phyloP scores from a whole-genome alignment of 192 early-diverging fungal species.

The Mortierella hygrophila region DNA sequence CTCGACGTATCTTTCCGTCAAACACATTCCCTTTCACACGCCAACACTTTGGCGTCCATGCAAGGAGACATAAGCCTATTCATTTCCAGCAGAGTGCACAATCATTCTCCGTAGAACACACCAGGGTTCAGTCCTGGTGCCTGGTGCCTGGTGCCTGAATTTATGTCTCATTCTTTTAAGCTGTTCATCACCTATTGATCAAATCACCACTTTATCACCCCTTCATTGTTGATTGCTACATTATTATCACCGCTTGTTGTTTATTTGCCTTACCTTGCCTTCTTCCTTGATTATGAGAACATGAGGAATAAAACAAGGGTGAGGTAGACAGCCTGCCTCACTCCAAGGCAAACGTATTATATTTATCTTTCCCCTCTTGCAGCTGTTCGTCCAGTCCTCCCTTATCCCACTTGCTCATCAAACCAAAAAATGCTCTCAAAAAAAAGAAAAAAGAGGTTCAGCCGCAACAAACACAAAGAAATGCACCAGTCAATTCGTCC shows the following conservation, averaged over 20 bases:
- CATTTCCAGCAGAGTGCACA: no score
- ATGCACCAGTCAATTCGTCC: neutral
- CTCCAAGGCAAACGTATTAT: neutral
- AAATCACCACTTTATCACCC: neutral
- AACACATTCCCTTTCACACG: neutral
- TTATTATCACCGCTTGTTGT: no score
- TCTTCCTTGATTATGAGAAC: no score
- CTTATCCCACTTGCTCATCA: neutral
- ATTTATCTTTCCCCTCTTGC: neutral
- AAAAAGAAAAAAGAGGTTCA: neutral
- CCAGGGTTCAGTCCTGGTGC: neutral
- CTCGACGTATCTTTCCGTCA: no score
- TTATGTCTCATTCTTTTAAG: neutral
- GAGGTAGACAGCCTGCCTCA: no score
- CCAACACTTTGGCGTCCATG: neutral
- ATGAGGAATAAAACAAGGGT: no score
- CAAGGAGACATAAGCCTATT: no score
- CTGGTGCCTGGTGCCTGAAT: neutral
- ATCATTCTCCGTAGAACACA: neutral
- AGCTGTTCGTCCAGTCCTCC: no score
- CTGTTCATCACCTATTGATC: neutral
- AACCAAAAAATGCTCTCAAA: slow-evolving; percentile 1
- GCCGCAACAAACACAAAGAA: neutral
- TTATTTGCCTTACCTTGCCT: no score
- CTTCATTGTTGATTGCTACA: no score